Evolutionary conservation across 2,329 filamentous ascomycete species (phyloP).

Genomic region (Paecilomyces fulvus): DNA sequence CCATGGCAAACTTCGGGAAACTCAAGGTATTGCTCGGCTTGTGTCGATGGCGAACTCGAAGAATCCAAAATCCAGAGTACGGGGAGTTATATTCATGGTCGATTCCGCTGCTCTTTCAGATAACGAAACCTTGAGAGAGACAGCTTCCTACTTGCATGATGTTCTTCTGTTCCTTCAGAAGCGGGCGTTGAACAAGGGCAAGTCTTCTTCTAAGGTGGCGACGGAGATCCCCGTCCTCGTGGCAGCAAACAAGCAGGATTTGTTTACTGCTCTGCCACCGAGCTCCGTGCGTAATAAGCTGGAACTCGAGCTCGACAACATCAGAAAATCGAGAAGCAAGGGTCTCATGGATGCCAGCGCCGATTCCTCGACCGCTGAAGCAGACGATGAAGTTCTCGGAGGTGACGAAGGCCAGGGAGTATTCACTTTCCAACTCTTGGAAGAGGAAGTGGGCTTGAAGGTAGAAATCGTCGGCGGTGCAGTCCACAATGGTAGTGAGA

Average conservation of each 20-base stretch:
- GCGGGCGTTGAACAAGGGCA: conserved; percentile 47
- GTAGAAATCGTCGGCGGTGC: conserved; percentile 67
- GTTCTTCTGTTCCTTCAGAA: conserved; percentile 76
- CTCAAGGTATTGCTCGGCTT: conserved; percentile 38
- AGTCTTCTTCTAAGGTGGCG: conserved; percentile 47
- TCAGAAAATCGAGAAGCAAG: conserved; percentile 68
- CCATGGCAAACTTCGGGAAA: conserved; percentile 81
- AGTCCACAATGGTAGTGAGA: conserved; percentile 48
- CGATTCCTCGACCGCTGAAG: conserved; percentile 45
- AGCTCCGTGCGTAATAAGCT: conserved; percentile 65
- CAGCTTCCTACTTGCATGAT: conserved; percentile 82
- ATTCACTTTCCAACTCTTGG: conserved; percentile 75
- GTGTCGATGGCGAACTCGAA: conserved; percentile 22
- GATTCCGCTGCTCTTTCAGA: conserved; percentile 62
- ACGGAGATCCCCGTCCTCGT: conserved; percentile 65
- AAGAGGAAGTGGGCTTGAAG: conserved; percentile 66
- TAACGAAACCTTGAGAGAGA: conserved; percentile 51
- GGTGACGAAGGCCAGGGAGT: conserved; percentile 69
- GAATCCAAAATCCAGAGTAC: conserved; percentile 39
- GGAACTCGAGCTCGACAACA: conserved; percentile 71
- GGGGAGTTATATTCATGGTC: conserved; percentile 77
- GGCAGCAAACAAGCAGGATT: conserved; percentile 89
- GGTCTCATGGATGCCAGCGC: conserved; percentile 74
- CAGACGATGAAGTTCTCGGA: conserved; percentile 75
- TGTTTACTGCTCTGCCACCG: conserved; percentile 85